A percentile compares a stretch with the other conserved stretches of the same genome.
phyloP scores from a whole-genome alignment of 2,329 filamentous ascomycete species.

The Fusarium sp. region DNA sequence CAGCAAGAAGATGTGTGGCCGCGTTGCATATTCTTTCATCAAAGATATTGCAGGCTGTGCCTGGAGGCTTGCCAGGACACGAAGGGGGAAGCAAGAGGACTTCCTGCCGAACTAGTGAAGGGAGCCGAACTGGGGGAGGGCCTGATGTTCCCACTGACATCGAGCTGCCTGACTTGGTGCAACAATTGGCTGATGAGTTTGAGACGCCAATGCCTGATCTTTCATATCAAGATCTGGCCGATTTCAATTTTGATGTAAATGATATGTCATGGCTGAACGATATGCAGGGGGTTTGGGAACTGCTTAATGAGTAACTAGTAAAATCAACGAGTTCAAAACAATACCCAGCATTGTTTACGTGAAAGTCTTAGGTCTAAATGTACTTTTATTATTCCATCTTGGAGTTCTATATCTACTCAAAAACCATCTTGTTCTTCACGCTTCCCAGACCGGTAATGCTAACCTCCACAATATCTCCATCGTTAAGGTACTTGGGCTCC shows the following conservation, averaged over 20 bases:
- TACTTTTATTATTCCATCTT: conserved; percentile 5
- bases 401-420: conserved; percentile 39
- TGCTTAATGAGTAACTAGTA: conserved; percentile 39
- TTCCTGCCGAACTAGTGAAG: not conserved
- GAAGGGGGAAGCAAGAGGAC: not conserved
- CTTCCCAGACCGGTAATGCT: conserved; percentile 51
- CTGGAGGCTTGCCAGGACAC: not conserved
- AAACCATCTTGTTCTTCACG: conserved; percentile 55
- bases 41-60: conserved; percentile 46
- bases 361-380: not conserved
- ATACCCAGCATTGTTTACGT: not conserved
- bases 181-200: conserved; percentile 40
- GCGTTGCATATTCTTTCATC: conserved; percentile 51
- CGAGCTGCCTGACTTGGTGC: conserved; percentile 22
- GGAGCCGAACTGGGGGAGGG: not conserved
- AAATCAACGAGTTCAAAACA: not conserved
- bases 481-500: conserved; percentile 56
- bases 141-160: not conserved
- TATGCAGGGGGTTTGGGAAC: conserved; percentile 48
- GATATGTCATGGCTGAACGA: conserved; percentile 51
- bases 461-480: conserved; percentile 59
- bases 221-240: conserved; percentile 39
- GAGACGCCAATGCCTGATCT: conserved; percentile 36
- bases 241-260: conserved; percentile 47
- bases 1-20: conserved; percentile 48